Base-by-base conservation (phyloP, 768 basidiomycete genomes). In the Strobilomyces dryophilus region DNA sequence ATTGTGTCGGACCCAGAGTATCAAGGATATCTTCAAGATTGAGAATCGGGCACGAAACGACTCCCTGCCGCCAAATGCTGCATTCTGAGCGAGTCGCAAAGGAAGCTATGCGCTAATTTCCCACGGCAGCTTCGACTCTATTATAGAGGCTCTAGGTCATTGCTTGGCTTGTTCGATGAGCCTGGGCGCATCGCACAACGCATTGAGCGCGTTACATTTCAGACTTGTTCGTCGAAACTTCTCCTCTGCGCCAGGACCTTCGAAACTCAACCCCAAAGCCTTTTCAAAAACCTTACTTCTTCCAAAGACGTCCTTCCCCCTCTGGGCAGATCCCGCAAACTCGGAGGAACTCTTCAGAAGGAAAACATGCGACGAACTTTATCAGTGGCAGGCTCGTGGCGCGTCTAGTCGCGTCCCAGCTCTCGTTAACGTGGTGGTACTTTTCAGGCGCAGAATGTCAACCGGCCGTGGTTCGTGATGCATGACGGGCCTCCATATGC, bases 401-500 rank as follows among this genome's bases (percentile, higher is more conserved):
- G 48, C 48, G 32, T 20, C 4, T 54, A 10, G 11, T 20, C 7
- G 6, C 36, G 9, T 10, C 5, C 6, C 47, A 3, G 29, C 8
- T 27, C 34, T 24, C 49, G n/a, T 47, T 27, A n/a, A 50, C 18
- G 41, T 36, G 34, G 14, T 45, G 12, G 26, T 26, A 8, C 50
- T 26, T 47, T 24, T 17, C 63, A 95, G 92, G 79, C 76, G 71
- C 73, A 83, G 55, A 83, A 89, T 61, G 80, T 75, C 12, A 73
- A 78, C 32, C 80, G 89, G 3, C 81, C 84, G 1, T 64, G 83
- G 29, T 98, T 94, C 62, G 85, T 97, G 12, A 75, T 95, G 47
- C 94, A 95, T 59, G 95, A 99, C 67, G 97, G 95, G 0, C 95
- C 95, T 31, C 97, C 97, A 0, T 98, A 98, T 64, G 95, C 95